A percentile compares a stretch with the other conserved stretches of the same genome.
Evolutionary conservation across 2,329 filamentous ascomycete genomes (phyloP).

Genomic region (Trichophyton rubrum): DNA sequence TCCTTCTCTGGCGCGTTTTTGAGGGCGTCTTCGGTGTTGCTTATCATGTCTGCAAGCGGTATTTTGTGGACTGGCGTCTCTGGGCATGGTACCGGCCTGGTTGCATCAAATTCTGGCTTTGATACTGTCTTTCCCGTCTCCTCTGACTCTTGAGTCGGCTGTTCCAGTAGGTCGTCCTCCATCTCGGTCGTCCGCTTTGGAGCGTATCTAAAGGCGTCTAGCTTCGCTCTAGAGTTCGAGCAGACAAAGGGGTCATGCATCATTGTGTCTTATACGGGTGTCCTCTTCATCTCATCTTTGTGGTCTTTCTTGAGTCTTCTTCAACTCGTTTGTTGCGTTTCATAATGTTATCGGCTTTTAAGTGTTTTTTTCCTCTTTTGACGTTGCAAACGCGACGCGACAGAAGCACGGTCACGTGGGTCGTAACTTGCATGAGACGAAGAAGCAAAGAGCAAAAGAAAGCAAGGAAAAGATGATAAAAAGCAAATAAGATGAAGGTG

Average conservation of each 20-base stretch:
- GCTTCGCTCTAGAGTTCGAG: conserved; percentile 26
- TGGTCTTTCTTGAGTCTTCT: neutral
- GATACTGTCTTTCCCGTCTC: neutral
- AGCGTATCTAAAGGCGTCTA: conserved; percentile 24
- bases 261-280: conserved; percentile 1
- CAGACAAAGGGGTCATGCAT: conserved; percentile 10
- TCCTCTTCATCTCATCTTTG: neutral
- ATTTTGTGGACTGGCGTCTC: conserved; percentile 48
- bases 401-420: neutral
- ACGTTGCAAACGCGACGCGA: neutral
- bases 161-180: neutral
- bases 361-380: neutral
- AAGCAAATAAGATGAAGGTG: neutral
- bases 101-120: neutral
- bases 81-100: conserved; percentile 30
- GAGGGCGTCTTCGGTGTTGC: conserved; percentile 44
- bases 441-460: neutral
- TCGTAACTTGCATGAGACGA: neutral
- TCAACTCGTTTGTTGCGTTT: neutral
- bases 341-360: neutral
- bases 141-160: neutral
- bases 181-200: neutral
- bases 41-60: conserved; percentile 48
- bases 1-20: conserved; percentile 36
- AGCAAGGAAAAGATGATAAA: neutral